Base-by-base conservation (phyloP, 2,329 filamentous ascomycete genomes). In the Raffaelea albimanens region DNA sequence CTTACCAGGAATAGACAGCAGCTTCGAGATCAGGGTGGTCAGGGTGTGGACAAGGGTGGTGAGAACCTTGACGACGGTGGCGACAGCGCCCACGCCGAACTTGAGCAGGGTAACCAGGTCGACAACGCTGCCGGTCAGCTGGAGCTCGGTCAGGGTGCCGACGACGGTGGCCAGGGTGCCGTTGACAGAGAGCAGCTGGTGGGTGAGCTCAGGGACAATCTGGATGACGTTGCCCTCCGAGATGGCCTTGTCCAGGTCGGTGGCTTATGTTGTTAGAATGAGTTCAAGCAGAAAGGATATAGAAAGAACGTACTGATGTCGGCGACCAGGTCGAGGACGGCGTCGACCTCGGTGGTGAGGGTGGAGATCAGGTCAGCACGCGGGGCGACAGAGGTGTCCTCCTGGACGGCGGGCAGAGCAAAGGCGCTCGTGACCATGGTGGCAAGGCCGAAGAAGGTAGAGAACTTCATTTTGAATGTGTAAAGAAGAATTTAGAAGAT, bases 401-500 rank as follows among this genome's bases (percentile, higher is more conserved):
- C 14, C n/a, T 19, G 31, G 42, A 18, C 10, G 7, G 16, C 14
- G 45, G 25, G 50, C 43, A 2, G 40, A 31, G 50, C 50, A 13
- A 49, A 43, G 40, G 23, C 48, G 46, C 50, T 45, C 4, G 44
- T 19, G 16, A 36, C 43, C 21, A 54, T 25, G 33, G 25, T 16
- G 20, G 50, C 45, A 33, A 45, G 31, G 25, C 38, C 16, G 43
- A 44, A 40, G 25, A 54, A 19, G 25, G 41, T 18, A 18, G 52
- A 52, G 50, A 54, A 53, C 48, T 52, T 52, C 52, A 53, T 53
- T 34, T 40, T 53, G 50, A 41, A n/a, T 31, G 8, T 4, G 29
- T n/a, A n/a, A 25, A 36, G 22, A 29, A 23, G 31, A 31, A 45
- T 20, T 39, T 5, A 5, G 9, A 25, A 36, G 40, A 40, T n/a